Evolutionary conservation across 1,284 basidiomycete genomes (phyloP).

Genomic region (Puccinia coronata): DNA sequence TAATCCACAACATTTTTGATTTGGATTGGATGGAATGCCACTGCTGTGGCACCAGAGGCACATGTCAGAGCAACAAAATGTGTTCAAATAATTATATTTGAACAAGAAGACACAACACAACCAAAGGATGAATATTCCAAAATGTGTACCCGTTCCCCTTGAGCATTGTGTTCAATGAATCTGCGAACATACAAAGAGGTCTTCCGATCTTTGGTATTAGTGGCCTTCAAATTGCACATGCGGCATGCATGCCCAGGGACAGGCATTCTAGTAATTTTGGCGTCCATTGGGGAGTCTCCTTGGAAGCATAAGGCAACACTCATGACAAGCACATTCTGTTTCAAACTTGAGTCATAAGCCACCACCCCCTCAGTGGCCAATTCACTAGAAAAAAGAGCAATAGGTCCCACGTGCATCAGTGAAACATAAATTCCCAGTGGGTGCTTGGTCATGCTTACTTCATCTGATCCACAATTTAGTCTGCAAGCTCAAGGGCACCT

Average conservation of each 20-base stretch:
- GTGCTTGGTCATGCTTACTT: not conserved
- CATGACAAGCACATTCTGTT: not conserved
- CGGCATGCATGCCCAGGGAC: constrained; percentile 1
- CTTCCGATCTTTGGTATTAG: not conserved
- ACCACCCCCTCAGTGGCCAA: not conserved
- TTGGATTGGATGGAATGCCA: not conserved
- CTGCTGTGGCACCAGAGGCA: too few relatives aligned
- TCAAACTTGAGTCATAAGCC: not conserved
- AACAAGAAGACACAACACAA: too few relatives aligned
- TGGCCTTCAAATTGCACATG: not conserved
- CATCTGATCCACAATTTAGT: not conserved
- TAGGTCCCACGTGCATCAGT: not conserved
- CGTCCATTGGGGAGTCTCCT: constrained; percentile 19
- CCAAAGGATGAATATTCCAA: too few relatives aligned
- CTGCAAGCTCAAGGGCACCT: not conserved
- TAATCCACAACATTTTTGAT: not conserved
- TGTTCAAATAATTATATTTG: too few relatives aligned
- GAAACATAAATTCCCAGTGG: not conserved
- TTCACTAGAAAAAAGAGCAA: not conserved
- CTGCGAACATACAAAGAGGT: not conserved
- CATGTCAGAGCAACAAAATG: too few relatives aligned
- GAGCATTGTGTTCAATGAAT: not conserved
- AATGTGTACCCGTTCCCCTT: not conserved
- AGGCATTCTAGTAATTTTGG: not conserved
- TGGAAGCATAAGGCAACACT: not conserved